These are phyloP conservation scores for Marasmius oreades DNA, from an alignment of 1,284 basidiomycete species.

Conservation along the genomic window DNA sequence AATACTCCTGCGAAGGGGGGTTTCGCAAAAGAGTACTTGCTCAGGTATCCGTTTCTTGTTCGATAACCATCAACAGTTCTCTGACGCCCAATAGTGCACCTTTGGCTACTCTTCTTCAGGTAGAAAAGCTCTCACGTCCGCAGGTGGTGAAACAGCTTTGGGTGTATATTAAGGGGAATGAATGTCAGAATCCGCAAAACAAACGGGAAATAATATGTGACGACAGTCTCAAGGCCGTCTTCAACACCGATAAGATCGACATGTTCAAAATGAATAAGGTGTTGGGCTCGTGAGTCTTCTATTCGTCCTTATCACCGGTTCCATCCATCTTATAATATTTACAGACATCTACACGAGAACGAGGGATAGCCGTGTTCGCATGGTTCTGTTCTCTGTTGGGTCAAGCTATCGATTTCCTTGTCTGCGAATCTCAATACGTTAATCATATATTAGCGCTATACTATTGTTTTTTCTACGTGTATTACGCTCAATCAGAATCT, in stretches of 20 bases:
- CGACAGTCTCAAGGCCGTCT: slow-evolving; percentile 60
- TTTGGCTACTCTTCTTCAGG: slow-evolving; percentile 54
- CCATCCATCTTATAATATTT: background rate
- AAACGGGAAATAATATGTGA: slow-evolving; percentile 83
- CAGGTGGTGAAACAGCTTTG: slow-evolving; percentile 86
- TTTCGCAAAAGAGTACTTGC: slow-evolving; percentile 72
- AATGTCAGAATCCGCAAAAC: slow-evolving; percentile 79
- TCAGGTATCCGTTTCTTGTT: slow-evolving; percentile 50
- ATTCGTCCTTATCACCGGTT: background rate
- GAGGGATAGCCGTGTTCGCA: slow-evolving; percentile 17
- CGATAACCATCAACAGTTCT: slow-evolving; percentile 8
- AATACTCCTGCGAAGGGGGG: slow-evolving; percentile 63
- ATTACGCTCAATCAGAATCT: no score
- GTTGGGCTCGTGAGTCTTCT: slow-evolving; percentile 65
- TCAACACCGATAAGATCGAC: slow-evolving; percentile 73
- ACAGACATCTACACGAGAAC: slow-evolving; percentile 36
- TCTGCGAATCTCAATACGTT: background rate
- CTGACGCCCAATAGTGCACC: slow-evolving; percentile 46
- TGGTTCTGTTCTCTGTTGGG: background rate
- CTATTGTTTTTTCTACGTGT: no score
- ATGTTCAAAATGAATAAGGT: slow-evolving; percentile 90
- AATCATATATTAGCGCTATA: no score
- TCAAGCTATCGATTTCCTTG: background rate
- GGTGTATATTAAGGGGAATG: slow-evolving; percentile 78
- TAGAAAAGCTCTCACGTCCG: slow-evolving; percentile 72